Evolutionary conservation across 768 basidiomycete genomes (phyloP).

Genomic region (Cystobasidium onofrii): DNA sequence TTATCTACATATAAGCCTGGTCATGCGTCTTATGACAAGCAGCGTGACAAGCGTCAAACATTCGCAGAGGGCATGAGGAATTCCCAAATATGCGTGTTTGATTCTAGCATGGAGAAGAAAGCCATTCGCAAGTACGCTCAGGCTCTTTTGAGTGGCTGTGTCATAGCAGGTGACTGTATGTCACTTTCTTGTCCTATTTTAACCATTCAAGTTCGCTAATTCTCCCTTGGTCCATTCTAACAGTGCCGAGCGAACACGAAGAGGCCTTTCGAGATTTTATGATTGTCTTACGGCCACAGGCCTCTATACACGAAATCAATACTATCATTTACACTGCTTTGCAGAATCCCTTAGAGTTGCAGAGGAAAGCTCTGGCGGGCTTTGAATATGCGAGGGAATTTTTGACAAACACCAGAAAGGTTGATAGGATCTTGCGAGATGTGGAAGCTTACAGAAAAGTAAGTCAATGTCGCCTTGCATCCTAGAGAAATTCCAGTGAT

Average conservation of each 20-base stretch:
- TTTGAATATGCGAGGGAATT: constrained; percentile 23
- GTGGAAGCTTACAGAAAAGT: background rate
- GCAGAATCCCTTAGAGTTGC: constrained; percentile 4
- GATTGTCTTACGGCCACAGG: constrained; percentile 8
- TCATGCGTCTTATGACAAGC: background rate
- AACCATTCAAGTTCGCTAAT: background rate
- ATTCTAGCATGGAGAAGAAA: constrained; percentile 30
- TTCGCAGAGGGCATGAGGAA: constrained; percentile 22
- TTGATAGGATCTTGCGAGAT: constrained; percentile 7
- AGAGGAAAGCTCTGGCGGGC: constrained; percentile 17
- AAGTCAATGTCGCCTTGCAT: background rate
- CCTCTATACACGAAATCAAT: constrained; percentile 23
- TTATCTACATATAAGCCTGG: constrained; percentile 3
- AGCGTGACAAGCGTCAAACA: background rate
- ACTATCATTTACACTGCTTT: constrained; percentile 11
- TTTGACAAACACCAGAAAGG: constrained; percentile 19
- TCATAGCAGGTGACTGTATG: constrained; percentile 19
- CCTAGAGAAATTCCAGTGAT: background rate
- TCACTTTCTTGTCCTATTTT: no score
- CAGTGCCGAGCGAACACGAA: constrained; percentile 29
- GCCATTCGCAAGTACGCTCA: constrained; percentile 29
- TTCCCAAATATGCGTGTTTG: constrained; percentile 24
- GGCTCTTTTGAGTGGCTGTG: constrained; percentile 25
- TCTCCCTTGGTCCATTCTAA: background rate
- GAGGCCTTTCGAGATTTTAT: constrained; percentile 12